Conservation (phyloP, 2,329 filamentous ascomycete genomes). For the Penicillium sp. region DNA sequence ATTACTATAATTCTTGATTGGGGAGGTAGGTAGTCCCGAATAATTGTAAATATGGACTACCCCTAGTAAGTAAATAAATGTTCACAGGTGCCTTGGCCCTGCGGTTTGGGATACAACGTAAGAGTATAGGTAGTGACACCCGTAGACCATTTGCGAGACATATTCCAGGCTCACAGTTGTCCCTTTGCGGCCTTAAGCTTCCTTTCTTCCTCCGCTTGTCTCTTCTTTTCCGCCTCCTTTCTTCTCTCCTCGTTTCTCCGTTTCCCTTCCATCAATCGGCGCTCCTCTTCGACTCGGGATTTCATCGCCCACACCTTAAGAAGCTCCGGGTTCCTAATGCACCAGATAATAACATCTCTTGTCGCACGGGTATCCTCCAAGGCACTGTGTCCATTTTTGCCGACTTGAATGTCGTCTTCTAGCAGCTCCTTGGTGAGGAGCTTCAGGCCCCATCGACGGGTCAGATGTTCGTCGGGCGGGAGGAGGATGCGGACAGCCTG, state of each 20-base stretch:
- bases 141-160: not conserved
- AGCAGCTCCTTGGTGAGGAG: slow-evolving; percentile 35
- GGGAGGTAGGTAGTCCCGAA: too few relatives aligned
- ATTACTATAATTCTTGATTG: too few relatives aligned
- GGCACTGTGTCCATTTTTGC: slow-evolving; percentile 43
- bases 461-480: not conserved
- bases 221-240: slow-evolving; percentile 2
- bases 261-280: slow-evolving; percentile 1
- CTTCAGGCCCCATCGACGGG: slow-evolving; percentile 36
- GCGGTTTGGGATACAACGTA: too few relatives aligned
- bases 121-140: too few relatives aligned
- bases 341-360: slow-evolving; percentile 48
- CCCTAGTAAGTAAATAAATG: too few relatives aligned
- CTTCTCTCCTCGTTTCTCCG: not conserved
- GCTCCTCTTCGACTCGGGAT: slow-evolving; percentile 2
- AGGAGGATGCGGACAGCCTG: slow-evolving; percentile 25
- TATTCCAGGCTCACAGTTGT: not conserved
- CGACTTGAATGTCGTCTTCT: slow-evolving; percentile 33
- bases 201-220: not conserved
- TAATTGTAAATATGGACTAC: too few relatives aligned
- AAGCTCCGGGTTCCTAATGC: slow-evolving; percentile 37
- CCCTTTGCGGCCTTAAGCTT: not conserved
- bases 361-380: slow-evolving; percentile 50
- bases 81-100: too few relatives aligned
- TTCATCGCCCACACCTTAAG: slow-evolving; percentile 35